These are phyloP conservation scores for Priceomyces melissophilus DNA, from an alignment of 805 yeast genomes.

Conservation along the genomic window DNA sequence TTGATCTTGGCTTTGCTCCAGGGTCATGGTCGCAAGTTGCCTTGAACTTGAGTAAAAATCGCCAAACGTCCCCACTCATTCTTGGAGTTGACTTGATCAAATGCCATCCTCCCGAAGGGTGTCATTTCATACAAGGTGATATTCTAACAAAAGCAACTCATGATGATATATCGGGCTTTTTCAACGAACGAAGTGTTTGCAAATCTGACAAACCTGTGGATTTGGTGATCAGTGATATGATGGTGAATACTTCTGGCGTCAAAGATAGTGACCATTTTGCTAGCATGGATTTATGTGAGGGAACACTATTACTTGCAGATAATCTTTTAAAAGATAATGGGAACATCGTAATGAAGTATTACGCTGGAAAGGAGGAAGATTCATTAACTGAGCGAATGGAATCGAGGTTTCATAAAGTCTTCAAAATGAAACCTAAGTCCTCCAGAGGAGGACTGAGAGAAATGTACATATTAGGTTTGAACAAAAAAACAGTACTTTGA, in stretches of 20 bases:
- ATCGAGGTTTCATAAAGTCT: constrained; percentile 58
- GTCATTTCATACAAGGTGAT: constrained; percentile 38
- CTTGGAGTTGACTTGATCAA: constrained; percentile 63
- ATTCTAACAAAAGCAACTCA: constrained; percentile 50
- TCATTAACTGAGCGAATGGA: constrained; percentile 57
- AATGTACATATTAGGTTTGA: constrained; percentile 71
- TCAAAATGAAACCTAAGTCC: constrained; percentile 75
- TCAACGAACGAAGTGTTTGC: constrained; percentile 27
- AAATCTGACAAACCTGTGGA: constrained; percentile 22
- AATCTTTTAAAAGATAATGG: constrained; percentile 73
- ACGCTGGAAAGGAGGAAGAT: constrained; percentile 75
- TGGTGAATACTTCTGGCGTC: constrained; percentile 87
- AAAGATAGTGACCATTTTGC: constrained; percentile 75
- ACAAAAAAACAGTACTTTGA: constrained; percentile 36
- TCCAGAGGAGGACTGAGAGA: constrained; percentile 79
- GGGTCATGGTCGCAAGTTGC: constrained; percentile 95
- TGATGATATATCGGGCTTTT: constrained; percentile 48
- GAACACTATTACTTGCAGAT: constrained; percentile 75
- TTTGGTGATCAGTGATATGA: constrained; percentile 72
- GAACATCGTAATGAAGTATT: constrained; percentile 74
- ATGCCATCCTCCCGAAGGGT: constrained; percentile 35
- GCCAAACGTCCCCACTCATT: constrained; percentile 46
- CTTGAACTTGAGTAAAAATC: constrained; percentile 38
- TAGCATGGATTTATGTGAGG: constrained; percentile 91
- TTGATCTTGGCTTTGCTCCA: constrained; percentile 91